Base-by-base conservation (phyloP, 148 eudicot genomes). In the Arctostaphylos glauca region DNA sequence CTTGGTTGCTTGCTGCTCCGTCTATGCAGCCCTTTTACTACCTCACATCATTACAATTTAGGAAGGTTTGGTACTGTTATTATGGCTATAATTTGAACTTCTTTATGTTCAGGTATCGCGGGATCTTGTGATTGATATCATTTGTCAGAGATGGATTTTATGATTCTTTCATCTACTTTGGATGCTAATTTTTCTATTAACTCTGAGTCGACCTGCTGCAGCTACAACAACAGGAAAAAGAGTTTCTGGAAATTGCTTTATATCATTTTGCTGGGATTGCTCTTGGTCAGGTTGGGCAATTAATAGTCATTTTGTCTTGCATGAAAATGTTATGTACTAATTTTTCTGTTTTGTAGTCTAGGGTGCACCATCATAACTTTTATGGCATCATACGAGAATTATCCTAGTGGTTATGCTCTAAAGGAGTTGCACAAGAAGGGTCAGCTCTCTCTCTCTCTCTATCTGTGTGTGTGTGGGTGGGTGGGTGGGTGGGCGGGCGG, bases 341-440 rank as follows among this genome's bases (percentile, higher is more conserved):
- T 86, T 82, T 74, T 82, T 47, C 79, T 38, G 71, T 83, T 85
- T 81, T 91, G 84, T 90, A 95, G 98, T 88, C 88, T 95, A 90
- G 98, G 93, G 80, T 93, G 91, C 86, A 92, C 98, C 6, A 76
- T 83, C 80, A 78, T 92, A 43, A 88, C 88, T 81, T 94, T 92
- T 86, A 85, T 91, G 96, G 98, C 98, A 84, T 92, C 98, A 9
- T 91, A 92, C 82, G 90, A 94, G 84, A 95, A 95, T 87, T 94
- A 95, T 86, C 98, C 98, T 19, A 92, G 96, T 84, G 98, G 98
- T 54, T 75, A 92, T 91, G 98, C 96, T 81, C 86, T 94, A 66
- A 91, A 86, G 83, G 86, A 85, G 83, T 87, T 95, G 82, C 98
- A 95, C 88, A 87, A 82, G 80, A 85, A 58, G 38, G 98, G 98